These are phyloP conservation scores for Orbilia quercus DNA, from an alignment of 2,329 filamentous ascomycete species.

Conservation along the genomic window DNA sequence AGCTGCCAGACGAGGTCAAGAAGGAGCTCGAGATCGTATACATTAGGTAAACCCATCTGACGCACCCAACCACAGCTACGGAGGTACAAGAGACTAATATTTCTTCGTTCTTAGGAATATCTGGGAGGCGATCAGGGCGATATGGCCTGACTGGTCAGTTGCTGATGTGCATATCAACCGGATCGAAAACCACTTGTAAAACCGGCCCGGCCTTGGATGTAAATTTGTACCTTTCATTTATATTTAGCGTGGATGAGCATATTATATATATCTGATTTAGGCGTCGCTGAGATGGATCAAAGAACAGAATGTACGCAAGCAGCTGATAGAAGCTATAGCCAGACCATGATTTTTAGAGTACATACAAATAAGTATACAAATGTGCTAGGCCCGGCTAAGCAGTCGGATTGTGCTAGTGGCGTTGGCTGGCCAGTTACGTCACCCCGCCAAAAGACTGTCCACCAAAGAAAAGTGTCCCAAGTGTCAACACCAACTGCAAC, in stretches of 20 bases:
- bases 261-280: background rate
- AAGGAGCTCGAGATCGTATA: constrained; percentile 87
- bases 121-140: constrained; percentile 88
- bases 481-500: constrained; percentile 35
- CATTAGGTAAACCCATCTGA: constrained; percentile 75
- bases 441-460: constrained; percentile 32
- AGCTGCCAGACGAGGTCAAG: constrained; percentile 89
- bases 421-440: constrained; percentile 31
- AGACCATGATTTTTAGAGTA: background rate
- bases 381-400: background rate
- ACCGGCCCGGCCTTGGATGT: background rate
- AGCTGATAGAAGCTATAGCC: background rate
- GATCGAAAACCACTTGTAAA: constrained; percentile 72
- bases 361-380: background rate
- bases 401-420: background rate
- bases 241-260: background rate
- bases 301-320: background rate
- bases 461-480: constrained; percentile 41
- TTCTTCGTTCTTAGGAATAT: constrained; percentile 74
- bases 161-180: constrained; percentile 75
- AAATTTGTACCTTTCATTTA: background rate
- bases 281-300: background rate
- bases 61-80: constrained; percentile 17
- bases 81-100: constrained; percentile 41
- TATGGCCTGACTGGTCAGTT: constrained; percentile 91